Base-by-base conservation (phyloP, 768 basidiomycete genomes). In the Podaxis sp. region DNA sequence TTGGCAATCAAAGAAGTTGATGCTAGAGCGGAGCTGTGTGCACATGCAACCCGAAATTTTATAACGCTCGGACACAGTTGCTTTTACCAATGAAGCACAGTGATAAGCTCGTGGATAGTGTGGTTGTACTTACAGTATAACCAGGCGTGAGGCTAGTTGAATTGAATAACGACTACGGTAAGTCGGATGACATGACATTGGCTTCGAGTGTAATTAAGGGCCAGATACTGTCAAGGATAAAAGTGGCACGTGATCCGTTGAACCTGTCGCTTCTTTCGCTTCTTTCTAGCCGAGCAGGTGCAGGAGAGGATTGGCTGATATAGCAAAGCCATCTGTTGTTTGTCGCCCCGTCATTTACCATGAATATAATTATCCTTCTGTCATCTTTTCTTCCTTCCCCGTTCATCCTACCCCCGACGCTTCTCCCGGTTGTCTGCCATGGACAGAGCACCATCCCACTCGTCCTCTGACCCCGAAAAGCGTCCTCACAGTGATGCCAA, bases 391-490 rank as follows among this genome's bases (percentile, higher is more conserved):
- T 48, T 32, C 55, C 32, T 44, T 32, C 28, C 52, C 42, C 32
- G 44, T 37, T 14, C 51, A 25, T 61, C 32, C 32, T 23, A 54
- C 44, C 50, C 47, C 38, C 18, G 16, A 14, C 37, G 21, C 46
- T 38, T 36, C 40, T 53, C 53, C 25, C 36, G 40, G 53, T 48
- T 56, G 46, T 53, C 64, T 18, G 54, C 65, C 50, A 65, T 69
- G 68, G 71, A 69, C 50, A 72, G 71, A 61, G 59, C 61, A 16
- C 61, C 54, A 0, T 70, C 71, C 1, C 64, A 58, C 25, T 52
- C 61, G 11, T 69, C 67, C 32, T 60, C 65, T 28, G 72, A 74
- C 63, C 69, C 66, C 3, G 74, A 73, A 65, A 76, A 75, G 57
- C 69, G 64, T 50, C 53, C 66, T 6, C 64, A 66, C 61, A 71